Evolutionary conservation across 164 flowering plant genomes (phyloP).

Genomic region (grape (Vitis vinifera)): DNA sequence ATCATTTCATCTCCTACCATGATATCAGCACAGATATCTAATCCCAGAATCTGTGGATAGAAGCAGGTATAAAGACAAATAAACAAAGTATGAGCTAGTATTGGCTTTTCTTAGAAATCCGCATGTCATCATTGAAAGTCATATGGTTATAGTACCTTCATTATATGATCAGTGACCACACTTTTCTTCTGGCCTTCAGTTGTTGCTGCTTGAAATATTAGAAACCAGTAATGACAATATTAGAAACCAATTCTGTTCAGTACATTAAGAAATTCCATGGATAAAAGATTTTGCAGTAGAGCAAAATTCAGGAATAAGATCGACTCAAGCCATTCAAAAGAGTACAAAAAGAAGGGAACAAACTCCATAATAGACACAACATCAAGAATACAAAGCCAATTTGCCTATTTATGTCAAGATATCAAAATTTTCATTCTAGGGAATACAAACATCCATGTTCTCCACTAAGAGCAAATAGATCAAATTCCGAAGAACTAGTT

Average conservation of each 20-base stretch:
- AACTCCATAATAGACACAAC: no score
- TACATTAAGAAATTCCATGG: no score
- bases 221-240: not conserved
- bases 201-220: constrained; percentile 30
- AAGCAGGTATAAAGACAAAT: not conserved
- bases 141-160: constrained; percentile 24
- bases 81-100: not conserved
- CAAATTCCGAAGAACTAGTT: no score
- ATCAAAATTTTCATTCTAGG: no score
- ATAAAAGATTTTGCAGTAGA: not conserved
- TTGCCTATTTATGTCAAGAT: no score
- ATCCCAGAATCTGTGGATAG: constrained; percentile 37
- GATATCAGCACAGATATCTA: constrained; percentile 45
- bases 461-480: no score
- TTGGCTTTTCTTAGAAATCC: not conserved
- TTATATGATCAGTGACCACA: constrained; percentile 36
- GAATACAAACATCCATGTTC: no score
- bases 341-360: no score
- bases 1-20: constrained; percentile 44
- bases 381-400: no score
- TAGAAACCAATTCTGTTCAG: not conserved
- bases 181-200: constrained; percentile 37
- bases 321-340: no score
- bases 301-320: no score
- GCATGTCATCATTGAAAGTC: not conserved